Base-by-base conservation (phyloP, 202 grass and related monocot genomes). In the Schoenoplectus triqueter region DNA sequence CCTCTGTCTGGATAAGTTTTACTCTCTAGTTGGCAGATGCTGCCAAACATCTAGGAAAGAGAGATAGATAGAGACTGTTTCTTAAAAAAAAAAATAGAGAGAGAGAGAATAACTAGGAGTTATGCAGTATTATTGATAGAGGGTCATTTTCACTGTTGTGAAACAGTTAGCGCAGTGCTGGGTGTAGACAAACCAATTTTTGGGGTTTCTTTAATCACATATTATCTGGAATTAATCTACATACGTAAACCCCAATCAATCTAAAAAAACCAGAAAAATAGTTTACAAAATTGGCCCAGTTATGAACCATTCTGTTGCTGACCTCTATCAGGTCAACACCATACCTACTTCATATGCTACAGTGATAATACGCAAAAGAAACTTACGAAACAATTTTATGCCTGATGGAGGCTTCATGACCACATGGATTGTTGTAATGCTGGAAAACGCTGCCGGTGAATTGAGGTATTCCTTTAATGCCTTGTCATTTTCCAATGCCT, bases 311-410 rank as follows among this genome's bases (percentile, higher is more conserved):
- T 39, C 74, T 60, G 22, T 2, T 78, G 15, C 31, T 8, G 51
- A 78, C 2, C 72, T 22, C 50, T 75, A 75, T 73, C 72, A 75
- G 72, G 31, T 75, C 20, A 75, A 55, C 18, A 55, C 0, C 1
- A 75, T 75, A 55, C 21, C 71, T 13, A 39, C 20, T 5, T 49
- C 47, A 49, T 7, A 54, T 79, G 45, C 13, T 79, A 60, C 7
- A 14, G 1, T 44, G 54, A 79, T 40, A 78, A 79, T 61, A 79
- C 21, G 39, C 31, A 79, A 17, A 5, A 79, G 74, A 61, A 62
- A 79, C 75, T 79, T 62, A 79, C 75, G 52, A 5, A 79, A 60
- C 56, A 79, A 79, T 79, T 79, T 79, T 45, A 79, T 18, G 75
- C 75, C 75, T 62, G 75, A 62, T 79, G 15, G 15, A 79, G 75